phyloP scores from a whole-genome alignment of 2,329 filamentous ascomycete species.

The Metarhizium anisopliae region DNA sequence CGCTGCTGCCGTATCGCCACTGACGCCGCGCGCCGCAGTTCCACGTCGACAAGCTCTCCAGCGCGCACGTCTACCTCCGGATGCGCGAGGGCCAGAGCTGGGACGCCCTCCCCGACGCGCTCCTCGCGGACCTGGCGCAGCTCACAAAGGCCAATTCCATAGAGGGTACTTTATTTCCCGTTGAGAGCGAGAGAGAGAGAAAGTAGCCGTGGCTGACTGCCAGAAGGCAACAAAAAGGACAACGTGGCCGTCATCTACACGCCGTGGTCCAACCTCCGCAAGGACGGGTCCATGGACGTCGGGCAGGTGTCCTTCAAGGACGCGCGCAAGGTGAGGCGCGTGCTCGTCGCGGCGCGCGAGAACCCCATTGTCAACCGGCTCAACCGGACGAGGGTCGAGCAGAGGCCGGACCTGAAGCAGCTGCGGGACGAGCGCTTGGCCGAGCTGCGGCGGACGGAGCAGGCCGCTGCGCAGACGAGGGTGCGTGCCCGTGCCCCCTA shows the following conservation, averaged over 20 bases:
- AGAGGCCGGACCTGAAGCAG: constrained; percentile 70
- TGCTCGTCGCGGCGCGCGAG: constrained; percentile 71
- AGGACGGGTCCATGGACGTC: constrained; percentile 89
- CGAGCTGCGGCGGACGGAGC: constrained; percentile 64
- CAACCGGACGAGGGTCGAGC: constrained; percentile 92
- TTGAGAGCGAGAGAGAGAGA: no score
- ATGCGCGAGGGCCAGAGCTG: constrained; percentile 70
- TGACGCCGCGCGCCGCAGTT: no score
- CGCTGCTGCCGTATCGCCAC: no score
- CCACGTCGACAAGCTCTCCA: constrained; percentile 94
- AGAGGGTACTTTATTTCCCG: constrained; percentile 50
- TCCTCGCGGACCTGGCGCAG: constrained; percentile 86
- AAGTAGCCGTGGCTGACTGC: no score
- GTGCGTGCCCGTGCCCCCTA: constrained; percentile 29
- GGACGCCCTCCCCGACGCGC: constrained; percentile 67
- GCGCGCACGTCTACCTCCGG: constrained; percentile 91
- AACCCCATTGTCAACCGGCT: constrained; percentile 94
- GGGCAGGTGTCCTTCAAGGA: constrained; percentile 96
- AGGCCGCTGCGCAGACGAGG: constrained; percentile 50
- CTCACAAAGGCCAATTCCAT: constrained; percentile 98
- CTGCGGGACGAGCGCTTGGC: constrained; percentile 72
- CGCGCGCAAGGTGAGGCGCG: constrained; percentile 70
- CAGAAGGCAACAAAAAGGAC: constrained; percentile 89
- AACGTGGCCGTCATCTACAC: constrained; percentile 97
- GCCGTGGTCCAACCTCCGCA: constrained; percentile 92